Percentiles rank a stretch among this genome's conserved stretches.
Conservation (phyloP, 139 green algal genomes). For the Picochlorum sp. region DNA sequence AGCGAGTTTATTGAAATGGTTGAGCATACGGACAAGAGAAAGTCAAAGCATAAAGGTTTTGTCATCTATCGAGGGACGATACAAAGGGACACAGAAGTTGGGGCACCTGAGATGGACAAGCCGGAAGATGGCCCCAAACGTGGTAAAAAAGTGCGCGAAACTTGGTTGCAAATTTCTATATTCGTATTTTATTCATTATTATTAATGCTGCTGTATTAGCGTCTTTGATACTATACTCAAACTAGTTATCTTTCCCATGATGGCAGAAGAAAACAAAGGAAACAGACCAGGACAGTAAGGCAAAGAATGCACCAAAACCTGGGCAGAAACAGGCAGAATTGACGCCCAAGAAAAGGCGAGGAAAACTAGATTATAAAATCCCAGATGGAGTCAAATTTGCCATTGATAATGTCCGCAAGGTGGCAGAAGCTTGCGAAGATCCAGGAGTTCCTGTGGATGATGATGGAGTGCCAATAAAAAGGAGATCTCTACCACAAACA, state of each 20-base stretch:
- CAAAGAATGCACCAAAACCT: too few species aligned
- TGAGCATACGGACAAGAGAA: conserved; percentile 1
- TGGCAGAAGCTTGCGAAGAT: neutral
- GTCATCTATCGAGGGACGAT: conserved; percentile 1
- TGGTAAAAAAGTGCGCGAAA: too few species aligned
- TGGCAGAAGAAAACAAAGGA: conserved; percentile 5
- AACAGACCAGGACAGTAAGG: neutral
- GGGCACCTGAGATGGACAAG: neutral
- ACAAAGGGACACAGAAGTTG: neutral
- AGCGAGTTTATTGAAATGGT: conserved; percentile 3
- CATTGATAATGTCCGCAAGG: neutral
- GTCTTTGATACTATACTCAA: too few species aligned
- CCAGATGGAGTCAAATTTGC: neutral
- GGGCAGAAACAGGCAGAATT: neutral
- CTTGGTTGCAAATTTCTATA: too few species aligned
- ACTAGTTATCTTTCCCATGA: too few species aligned
- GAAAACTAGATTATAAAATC: conserved; percentile 1
- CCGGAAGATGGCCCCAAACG: too few species aligned
- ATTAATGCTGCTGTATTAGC: too few species aligned
- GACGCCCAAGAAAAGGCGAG: neutral
- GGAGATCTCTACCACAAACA: neutral
- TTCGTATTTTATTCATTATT: too few species aligned
- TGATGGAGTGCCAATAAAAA: neutral
- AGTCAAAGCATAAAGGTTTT: conserved; percentile 3
- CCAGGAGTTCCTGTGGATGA: neutral